Evolutionary conservation across 2,329 filamentous ascomycete species (phyloP).

Genomic region (Talaromyces amestolkiae): DNA sequence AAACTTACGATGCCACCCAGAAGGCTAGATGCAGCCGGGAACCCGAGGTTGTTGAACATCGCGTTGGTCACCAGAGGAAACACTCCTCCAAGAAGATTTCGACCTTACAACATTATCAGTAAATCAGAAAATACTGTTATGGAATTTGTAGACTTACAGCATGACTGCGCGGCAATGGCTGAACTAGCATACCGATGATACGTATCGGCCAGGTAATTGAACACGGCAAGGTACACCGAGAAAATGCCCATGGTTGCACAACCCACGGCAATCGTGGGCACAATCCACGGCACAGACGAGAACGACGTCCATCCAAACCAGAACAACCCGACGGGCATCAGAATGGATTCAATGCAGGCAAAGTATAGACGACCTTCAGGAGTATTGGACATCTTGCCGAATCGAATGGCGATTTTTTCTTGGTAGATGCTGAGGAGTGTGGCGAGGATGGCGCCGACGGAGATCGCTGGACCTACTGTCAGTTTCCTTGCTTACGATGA

Average conservation of each 20-base stretch:
- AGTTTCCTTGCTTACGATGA: constrained; percentile 8
- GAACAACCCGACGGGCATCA: constrained; percentile 78
- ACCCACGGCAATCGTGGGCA: constrained; percentile 66
- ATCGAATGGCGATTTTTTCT: constrained; percentile 60
- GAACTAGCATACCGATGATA: constrained; percentile 84
- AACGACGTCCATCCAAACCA: constrained; percentile 73
- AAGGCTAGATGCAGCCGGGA: constrained; percentile 68
- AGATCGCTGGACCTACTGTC: constrained; percentile 53
- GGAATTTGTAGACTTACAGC: constrained; percentile 50
- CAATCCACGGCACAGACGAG: constrained; percentile 66
- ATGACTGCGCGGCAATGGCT: constrained; percentile 80
- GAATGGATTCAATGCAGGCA: constrained; percentile 69
- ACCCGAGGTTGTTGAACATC: constrained; percentile 71
- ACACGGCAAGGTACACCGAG: constrained; percentile 79
- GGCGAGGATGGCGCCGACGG: constrained; percentile 63
- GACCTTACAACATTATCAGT: constrained; percentile 33
- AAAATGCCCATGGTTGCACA: constrained; percentile 84
- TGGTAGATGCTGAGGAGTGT: constrained; percentile 70
- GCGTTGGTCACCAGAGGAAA: constrained; percentile 75
- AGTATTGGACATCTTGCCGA: constrained; percentile 47
- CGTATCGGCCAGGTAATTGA: constrained; percentile 88
- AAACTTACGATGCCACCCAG: constrained; percentile 67
- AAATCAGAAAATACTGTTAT: not conserved
- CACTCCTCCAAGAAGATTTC: constrained; percentile 76
- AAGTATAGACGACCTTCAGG: constrained; percentile 83